Conservation (phyloP, 2,329 filamentous ascomycete genomes). For the Epichloe brachyelytri region DNA sequence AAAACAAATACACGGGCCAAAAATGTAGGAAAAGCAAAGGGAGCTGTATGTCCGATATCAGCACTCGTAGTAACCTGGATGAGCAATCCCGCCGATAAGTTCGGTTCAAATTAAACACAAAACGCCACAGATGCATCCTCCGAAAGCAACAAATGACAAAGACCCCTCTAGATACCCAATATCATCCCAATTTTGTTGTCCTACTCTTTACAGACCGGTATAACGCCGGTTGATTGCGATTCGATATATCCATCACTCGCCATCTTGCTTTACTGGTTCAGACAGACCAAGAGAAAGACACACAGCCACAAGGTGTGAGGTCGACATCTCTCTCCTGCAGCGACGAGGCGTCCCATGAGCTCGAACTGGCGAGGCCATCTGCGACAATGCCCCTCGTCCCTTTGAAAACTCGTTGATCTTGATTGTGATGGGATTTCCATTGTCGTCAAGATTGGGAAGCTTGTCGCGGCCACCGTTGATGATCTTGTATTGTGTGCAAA, state of each 20-base stretch:
- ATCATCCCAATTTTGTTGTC: neutral
- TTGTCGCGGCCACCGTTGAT: constrained; percentile 23
- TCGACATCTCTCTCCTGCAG: constrained; percentile 4
- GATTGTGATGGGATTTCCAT: constrained; percentile 29
- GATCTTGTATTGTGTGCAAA: constrained; percentile 37
- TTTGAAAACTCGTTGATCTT: constrained; percentile 27
- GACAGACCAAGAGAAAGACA: constrained; percentile 5
- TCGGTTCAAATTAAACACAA: neutral
- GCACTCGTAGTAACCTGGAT: neutral
- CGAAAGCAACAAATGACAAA: neutral
- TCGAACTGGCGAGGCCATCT: constrained; percentile 3
- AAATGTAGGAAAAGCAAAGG: neutral
- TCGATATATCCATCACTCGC: neutral
- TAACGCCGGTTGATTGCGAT: neutral
- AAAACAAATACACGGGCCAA: neutral
- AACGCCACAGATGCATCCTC: constrained; percentile 3
- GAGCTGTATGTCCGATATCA: neutral
- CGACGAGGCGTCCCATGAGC: neutral
- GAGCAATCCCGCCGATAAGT: neutral
- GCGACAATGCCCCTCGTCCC: neutral
- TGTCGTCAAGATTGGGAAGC: constrained; percentile 16
- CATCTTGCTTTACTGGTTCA: neutral
- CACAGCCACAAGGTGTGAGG: constrained; percentile 4
- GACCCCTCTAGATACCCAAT: neutral
- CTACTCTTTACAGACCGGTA: neutral